Evolutionary conservation across 1,139 yeast genomes (phyloP).

Genomic region (Hansenula lynferdii): DNA sequence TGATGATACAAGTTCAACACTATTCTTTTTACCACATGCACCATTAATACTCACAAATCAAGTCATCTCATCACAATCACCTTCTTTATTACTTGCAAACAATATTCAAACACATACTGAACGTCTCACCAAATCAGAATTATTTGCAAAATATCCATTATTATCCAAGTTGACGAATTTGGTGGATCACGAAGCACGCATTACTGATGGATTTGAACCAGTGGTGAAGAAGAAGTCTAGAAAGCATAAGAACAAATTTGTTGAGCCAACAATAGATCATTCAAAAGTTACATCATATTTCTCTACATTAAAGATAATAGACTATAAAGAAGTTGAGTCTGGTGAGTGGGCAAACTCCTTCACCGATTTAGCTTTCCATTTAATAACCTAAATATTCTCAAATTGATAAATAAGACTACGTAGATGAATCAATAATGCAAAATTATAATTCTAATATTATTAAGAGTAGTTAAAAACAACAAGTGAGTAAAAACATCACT

Average conservation of each 20-base stretch:
- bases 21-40: slow-evolving; percentile 73
- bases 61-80: slow-evolving; percentile 31
- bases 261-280: slow-evolving; percentile 35
- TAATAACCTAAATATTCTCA: slow-evolving; percentile 2
- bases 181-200: slow-evolving; percentile 5
- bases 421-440: too few relatives aligned
- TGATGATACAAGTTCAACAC: slow-evolving; percentile 17
- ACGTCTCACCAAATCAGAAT: slow-evolving; percentile 36
- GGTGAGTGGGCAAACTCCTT: slow-evolving; percentile 51
- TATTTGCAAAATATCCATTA: slow-evolving; percentile 36
- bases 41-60: slow-evolving; percentile 53
- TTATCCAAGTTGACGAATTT: slow-evolving; percentile 38
- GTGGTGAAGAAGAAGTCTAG: slow-evolving; percentile 27
- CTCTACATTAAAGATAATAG: slow-evolving; percentile 16
- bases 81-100: slow-evolving; percentile 41
- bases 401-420: too few relatives aligned
- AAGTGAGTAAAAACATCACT: too few relatives aligned
- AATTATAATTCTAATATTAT: slow-evolving; percentile 1
- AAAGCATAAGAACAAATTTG: slow-evolving; percentile 26
- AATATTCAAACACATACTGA: slow-evolving; percentile 49
- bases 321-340: slow-evolving; percentile 23
- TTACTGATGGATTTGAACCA: slow-evolving; percentile 23
- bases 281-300: slow-evolving; percentile 33
- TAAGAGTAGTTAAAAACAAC: slow-evolving; percentile 1
- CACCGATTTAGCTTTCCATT: slow-evolving; percentile 47